Evolutionary conservation across 305 asterid genomes (phyloP), one percentile per base, ranked within the genome.

Genomic region (Fraxinus floribunda): DNA sequence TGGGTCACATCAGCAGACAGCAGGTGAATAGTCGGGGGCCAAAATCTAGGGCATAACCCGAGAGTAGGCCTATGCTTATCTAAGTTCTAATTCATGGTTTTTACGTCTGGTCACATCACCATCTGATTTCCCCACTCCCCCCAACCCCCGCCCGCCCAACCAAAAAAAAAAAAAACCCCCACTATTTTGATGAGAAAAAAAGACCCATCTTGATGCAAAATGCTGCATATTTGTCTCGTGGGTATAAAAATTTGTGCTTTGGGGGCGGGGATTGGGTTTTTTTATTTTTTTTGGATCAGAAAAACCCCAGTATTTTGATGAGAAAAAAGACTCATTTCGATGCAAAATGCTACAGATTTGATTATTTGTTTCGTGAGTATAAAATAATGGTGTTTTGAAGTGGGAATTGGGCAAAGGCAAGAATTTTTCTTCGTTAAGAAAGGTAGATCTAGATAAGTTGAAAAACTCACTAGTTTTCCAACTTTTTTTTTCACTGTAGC

Each of bases 1-100:
- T 88, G 90, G 92, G 98, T 92, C 97, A 92, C 95, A 89, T 94
- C 95, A 92, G 87, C 95, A 92, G 93, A 92, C 95, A 92, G 87
- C 95, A 92, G 93, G 93, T 91, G 92, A 83, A 88, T 68, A 76
- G 83, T 83, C 83, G 81, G 81, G 75, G 79, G 77, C 89, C 82
- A 78, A 46, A 46, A 57, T 78, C 82, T 83, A 85, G 87, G 90
- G 84, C 83, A 80, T 9, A 81, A 79, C 39, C 39, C 13, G 68
- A 80, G 87, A 41, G 52, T 82, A 84, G 88, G 87, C 87, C 88
- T 89, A 30, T 4, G 34, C 34, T 24, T 64, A 77, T 80, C 73
- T 85, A 76, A 86, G 84, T 79, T 82, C 83, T 75, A 68, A 4
- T 70, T 70, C 75, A 20, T 84, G 80, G 83, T 76, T 82, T 85